Base-by-base conservation (phyloP, 768 basidiomycete genomes). In the Podaxis sp. region DNA sequence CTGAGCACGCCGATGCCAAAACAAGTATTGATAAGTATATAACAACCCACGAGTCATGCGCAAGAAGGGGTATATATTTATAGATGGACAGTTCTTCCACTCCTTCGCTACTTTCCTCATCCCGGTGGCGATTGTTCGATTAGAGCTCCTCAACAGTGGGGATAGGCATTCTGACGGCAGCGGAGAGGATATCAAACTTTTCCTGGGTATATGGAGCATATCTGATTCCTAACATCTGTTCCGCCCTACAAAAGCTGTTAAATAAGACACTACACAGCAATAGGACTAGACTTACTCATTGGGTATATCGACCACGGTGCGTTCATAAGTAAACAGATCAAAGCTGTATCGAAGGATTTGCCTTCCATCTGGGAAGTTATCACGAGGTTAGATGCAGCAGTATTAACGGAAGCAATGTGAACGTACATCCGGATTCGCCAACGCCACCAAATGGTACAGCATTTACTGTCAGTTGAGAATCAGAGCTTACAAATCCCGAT, bases 341-440 rank as follows among this genome's bases (percentile, higher is more conserved):
- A 79, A 88, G 55, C 79, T 82, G 64, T 80, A 77, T 64, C 80
- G 80, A 60, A 84, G 69, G 13, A 73, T 48, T 64, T 87, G 83
- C 23, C 74, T 70, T 10, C 88, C 88, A 58, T 86, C 87, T 87
- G 42, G 28, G 14, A 46, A 3, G 25, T 50, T 23, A 7, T n/a
- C 40, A 36, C 18, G 5, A 38, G 23, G 16, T 11, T 60, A 44
- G 23, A 4, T 4, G 14, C 55, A 50, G 46, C 40, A 6, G 25
- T 18, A 18, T n/a, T n/a, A n/a, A n/a, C 21, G 55, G 48, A 46
- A 21, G 7, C 5, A 18, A 27, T 23, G 32, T 54, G 14, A 7
- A 73, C 85, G 63, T 68, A 88, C 88, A 80, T 57, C 88, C 88
- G 1, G 87, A 88, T 66, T 82, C 82, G 28, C 88, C 87, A 2